These are phyloP conservation scores for Magnolia sinica DNA, from an alignment of 164 flowering plant species.

Conservation along the genomic window DNA sequence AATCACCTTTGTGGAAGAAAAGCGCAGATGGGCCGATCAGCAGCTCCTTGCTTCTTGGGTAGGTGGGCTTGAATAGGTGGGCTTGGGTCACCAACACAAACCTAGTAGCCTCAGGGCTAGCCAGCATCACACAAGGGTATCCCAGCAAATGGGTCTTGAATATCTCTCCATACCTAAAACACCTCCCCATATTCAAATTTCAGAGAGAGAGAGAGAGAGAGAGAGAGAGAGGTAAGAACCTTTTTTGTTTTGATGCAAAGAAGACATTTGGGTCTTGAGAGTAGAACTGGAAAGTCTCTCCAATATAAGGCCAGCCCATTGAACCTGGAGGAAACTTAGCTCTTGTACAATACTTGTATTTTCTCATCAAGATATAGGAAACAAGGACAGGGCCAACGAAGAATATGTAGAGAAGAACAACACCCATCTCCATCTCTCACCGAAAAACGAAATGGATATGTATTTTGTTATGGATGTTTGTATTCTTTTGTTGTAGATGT, in stretches of 20 bases:
- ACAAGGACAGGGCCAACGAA: slow-evolving; percentile 23
- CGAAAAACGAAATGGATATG: slow-evolving; percentile 2
- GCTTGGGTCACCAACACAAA: slow-evolving; percentile 69
- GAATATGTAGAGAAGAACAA: slow-evolving; percentile 1
- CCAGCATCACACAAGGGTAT: slow-evolving; percentile 76
- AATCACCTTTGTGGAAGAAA: slow-evolving; percentile 82
- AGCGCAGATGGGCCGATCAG: slow-evolving; percentile 76
- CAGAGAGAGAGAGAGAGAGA: not conserved
- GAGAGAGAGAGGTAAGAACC: slow-evolving; percentile 24
- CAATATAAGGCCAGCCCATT: slow-evolving; percentile 83
- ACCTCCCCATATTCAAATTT: not conserved
- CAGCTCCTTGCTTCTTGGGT: slow-evolving; percentile 74
- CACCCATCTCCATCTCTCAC: slow-evolving; percentile 15
- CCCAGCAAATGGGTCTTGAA: slow-evolving; percentile 88
- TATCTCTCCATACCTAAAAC: slow-evolving; percentile 72
- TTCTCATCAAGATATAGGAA: slow-evolving; percentile 22
- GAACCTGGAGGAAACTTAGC: slow-evolving; percentile 81
- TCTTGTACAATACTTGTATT: slow-evolving; percentile 13
- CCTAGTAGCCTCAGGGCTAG: slow-evolving; percentile 75
- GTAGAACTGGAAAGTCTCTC: slow-evolving; percentile 76
- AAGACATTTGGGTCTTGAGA: slow-evolving; percentile 70
- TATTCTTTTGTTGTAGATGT: not conserved
- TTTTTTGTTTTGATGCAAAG: slow-evolving; percentile 57
- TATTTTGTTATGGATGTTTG: not conserved
- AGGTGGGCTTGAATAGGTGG: slow-evolving; percentile 85